Evolutionary conservation across 2,329 filamentous ascomycete species (phyloP), one percentile per base, ranked within the genome.

Genomic region (Helotiales sp.): DNA sequence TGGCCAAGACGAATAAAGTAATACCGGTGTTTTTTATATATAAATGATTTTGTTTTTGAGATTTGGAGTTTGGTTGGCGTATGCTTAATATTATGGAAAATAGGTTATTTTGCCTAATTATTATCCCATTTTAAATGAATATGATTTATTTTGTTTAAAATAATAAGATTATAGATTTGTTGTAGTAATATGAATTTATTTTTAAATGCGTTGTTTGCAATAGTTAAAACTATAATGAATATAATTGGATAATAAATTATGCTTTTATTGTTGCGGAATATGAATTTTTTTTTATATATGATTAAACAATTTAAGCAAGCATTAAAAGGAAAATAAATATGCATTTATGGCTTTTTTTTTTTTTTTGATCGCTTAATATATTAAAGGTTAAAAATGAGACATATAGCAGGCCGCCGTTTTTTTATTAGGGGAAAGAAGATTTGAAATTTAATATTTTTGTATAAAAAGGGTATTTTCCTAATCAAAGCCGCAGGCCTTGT

Each of bases 1-100:
- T 47, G 76, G 72, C 49, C 76, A 78, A 72, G 72, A 78, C 61
- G 80, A 78, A 65, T 77, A 75, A 28, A 69, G 79, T 50, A 61
- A 75, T 65, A 78, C 79, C 30, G 76, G 78, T 26, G 78, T 74
- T 82, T 81, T 63, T 66, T 77, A 63, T 84, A 84, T 64, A 79
- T 76, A 13, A 82, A 73, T 26, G 63, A 40, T 59, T 71, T 70
- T 17, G 69, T 71, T 58, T 73, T 63, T 45, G 70, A 72, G 47
- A 76, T 67, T 20, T 55, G 50, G 47, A 73, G 40, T 60, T 64
- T 50, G 55, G 43, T 68, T 26, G 43, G 5, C 63, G 67, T 71
- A 32, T 59, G 11, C 61, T 75, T 61, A 11, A 72, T 55, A 40
- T 75, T 50, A n/a, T 67, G 68, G 65, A 75, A 76, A 60, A 76